Percentiles rank a stretch among this genome's conserved stretches.
Evolutionary conservation across 1,139 yeast genomes (phyloP).

Genomic region (Hansenula lynferdii): DNA sequence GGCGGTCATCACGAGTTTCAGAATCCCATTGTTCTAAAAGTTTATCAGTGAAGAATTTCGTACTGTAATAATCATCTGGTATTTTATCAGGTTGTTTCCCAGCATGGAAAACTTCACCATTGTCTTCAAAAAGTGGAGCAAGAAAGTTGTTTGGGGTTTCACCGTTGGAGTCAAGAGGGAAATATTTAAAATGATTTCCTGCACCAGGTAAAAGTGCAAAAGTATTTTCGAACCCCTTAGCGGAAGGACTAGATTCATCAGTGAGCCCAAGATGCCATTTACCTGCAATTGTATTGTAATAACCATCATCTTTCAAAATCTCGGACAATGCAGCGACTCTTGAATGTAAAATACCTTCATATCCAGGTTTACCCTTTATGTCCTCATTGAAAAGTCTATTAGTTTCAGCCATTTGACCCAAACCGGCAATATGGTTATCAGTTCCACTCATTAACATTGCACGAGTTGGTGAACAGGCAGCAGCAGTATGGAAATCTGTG

Average conservation of each 20-base stretch:
- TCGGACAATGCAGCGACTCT: constrained; percentile 51
- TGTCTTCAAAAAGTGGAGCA: constrained; percentile 20
- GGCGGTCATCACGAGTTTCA: constrained; percentile 29
- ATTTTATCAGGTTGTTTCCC: constrained; percentile 17
- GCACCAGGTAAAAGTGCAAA: constrained; percentile 53
- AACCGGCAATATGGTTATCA: constrained; percentile 56
- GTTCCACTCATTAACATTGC: constrained; percentile 60
- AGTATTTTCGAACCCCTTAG: constrained; percentile 47
- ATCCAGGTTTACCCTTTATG: constrained; percentile 46
- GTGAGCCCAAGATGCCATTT: constrained; percentile 56
- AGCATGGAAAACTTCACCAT: constrained; percentile 16
- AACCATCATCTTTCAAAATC: constrained; percentile 40
- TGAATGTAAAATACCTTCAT: constrained; percentile 51
- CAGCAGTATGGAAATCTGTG: constrained; percentile 61
- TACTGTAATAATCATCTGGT: constrained; percentile 45
- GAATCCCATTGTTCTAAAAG: constrained; percentile 31
- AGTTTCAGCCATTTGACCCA: constrained; percentile 57
- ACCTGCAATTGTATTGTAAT: constrained; percentile 47
- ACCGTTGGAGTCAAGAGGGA: constrained; percentile 28
- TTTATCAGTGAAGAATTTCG: constrained; percentile 40
- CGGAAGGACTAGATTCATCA: constrained; percentile 45
- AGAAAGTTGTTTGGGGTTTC: constrained; percentile 16
- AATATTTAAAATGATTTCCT: constrained; percentile 50
- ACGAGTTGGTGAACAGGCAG: constrained; percentile 62
- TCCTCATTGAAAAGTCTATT: constrained; percentile 32